Evolutionary conservation across 1,284 basidiomycete species (phyloP).

Genomic region (Trametes versicolor): DNA sequence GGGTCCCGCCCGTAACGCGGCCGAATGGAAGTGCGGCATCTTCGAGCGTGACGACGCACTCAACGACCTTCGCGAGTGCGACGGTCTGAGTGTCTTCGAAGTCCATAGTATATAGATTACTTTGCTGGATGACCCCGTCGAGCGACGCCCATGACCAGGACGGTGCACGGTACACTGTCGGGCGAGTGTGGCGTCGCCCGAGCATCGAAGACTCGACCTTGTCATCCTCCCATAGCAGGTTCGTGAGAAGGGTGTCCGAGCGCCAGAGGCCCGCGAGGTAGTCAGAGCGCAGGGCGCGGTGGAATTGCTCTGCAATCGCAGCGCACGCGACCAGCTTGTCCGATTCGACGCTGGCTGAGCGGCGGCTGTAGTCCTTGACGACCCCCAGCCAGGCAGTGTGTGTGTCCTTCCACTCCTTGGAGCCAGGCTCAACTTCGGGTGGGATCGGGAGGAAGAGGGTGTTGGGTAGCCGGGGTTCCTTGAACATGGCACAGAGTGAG

Average conservation of each 20-base stretch:
- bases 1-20: neutral
- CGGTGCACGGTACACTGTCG: conserved; percentile 18
- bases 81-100: neutral
- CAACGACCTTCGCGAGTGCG: neutral
- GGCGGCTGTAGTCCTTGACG: conserved; percentile 27
- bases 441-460: conserved; percentile 18
- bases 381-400: conserved; percentile 15
- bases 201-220: neutral
- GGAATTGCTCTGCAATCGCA: conserved; percentile 26
- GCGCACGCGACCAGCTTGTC: conserved; percentile 32
- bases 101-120: neutral
- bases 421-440: neutral
- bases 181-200: conserved; percentile 19
- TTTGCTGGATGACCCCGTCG: no score
- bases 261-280: conserved; percentile 19
- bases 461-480: conserved; percentile 13
- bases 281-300: conserved; percentile 22
- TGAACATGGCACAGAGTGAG: no score
- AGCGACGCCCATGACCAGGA: conserved; percentile 29
- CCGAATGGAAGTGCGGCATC: neutral
- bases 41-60: neutral
- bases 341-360: conserved; percentile 9
- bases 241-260: conserved; percentile 15
- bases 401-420: neutral
- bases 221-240: conserved; percentile 22